A percentile compares a stretch with the other conserved stretches of the same genome.
These are phyloP conservation scores for Penicillium egyptiacum DNA, from an alignment of 495 filamentous ascomycete species.

Conservation along the genomic window DNA sequence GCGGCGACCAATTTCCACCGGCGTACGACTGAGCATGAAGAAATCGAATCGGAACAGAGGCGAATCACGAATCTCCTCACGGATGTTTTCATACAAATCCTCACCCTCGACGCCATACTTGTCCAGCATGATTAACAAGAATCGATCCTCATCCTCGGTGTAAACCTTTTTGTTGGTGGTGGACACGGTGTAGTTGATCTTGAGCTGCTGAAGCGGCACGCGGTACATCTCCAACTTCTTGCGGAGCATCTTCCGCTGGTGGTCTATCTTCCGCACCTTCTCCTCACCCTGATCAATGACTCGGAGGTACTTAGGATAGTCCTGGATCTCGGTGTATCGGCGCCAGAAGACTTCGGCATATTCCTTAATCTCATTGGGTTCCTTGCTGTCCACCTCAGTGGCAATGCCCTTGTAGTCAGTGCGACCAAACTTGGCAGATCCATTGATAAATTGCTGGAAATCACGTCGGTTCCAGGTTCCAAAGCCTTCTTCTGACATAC, in stretches of 20 bases:
- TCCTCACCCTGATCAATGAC: conserved; percentile 92
- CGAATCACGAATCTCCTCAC: conserved; percentile 89
- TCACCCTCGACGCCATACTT: conserved; percentile 85
- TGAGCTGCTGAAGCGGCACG: conserved; percentile 93
- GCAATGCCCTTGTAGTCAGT: conserved; percentile 80
- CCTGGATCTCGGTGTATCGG: conserved; percentile 80
- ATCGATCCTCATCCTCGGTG: conserved; percentile 97
- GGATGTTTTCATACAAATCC: conserved; percentile 78
- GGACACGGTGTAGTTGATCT: conserved; percentile 97
- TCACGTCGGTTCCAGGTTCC: conserved; percentile 93
- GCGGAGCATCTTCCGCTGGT: conserved; percentile 89
- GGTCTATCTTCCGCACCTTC: conserved; percentile 79
- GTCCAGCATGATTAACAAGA: conserved; percentile 90
- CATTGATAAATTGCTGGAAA: conserved; percentile 97
- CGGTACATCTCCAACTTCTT: conserved; percentile 96
- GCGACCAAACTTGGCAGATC: conserved; percentile 87
- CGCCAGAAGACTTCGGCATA: conserved; percentile 97
- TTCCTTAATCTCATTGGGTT: conserved; percentile 74
- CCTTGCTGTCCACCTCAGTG: conserved; percentile 89
- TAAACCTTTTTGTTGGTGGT: conserved; percentile 99
- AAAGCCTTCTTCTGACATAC: conserved; percentile 81
- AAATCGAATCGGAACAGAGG: conserved; percentile 98
- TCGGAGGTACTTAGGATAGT: conserved; percentile 81
- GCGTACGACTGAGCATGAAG: conserved; percentile 96
- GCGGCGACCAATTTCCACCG: conserved; percentile 84